Evolutionary conservation across 2,329 filamentous ascomycete species (phyloP), one percentile per base, ranked within the genome.

Genomic region (Cytospora schulzeri): DNA sequence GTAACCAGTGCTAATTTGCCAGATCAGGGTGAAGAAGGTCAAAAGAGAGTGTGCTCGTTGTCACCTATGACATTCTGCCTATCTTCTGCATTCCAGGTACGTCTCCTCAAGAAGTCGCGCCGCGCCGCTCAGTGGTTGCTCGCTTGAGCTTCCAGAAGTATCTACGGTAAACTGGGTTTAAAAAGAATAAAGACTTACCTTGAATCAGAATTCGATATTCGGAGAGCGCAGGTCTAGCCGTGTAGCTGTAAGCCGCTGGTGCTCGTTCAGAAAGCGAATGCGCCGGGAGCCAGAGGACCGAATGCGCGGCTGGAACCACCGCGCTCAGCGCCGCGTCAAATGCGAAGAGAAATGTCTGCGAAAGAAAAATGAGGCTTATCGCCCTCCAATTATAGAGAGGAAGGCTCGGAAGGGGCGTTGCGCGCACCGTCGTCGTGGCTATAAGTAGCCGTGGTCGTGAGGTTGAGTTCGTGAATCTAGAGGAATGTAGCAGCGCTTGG

Each of bases 371-470:
- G 29, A 62, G 29, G 60, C 60, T 12, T 51, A 29, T 38, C 35
- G 9, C 22, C 9, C 52, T 28, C 52, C 35, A 28, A n/a, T 8
- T 35, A 52, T 24, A 53, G 38, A 38, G 60, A 29, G 15, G 19
- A 31, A 50, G n/a, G 52, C 29, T 50, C 26, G 11, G 28, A 50
- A 50, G 60, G 60, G 52, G 52, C 60, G 60, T 45, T 38, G n/a
- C 9, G 60, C 28, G 41, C 60, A 38, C 52, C 22, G 60, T 24
- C 11, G 60, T 38, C 22, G 52, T 62, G 35, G 41, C 54, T 62
- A 28, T 62, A 56, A 62, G 60, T 56, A 26, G 53, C 19, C n/a
- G 48, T 62, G 60, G 60, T 62, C 56, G 60, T 56, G 60, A 62
- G 41, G 60, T 56, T 62, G 45, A 62, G 41, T 35, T 56, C 54